These are phyloP conservation scores for Tribonema minus DNA, from an alignment of 108 stramenopile genomes.

Conservation along the genomic window DNA sequence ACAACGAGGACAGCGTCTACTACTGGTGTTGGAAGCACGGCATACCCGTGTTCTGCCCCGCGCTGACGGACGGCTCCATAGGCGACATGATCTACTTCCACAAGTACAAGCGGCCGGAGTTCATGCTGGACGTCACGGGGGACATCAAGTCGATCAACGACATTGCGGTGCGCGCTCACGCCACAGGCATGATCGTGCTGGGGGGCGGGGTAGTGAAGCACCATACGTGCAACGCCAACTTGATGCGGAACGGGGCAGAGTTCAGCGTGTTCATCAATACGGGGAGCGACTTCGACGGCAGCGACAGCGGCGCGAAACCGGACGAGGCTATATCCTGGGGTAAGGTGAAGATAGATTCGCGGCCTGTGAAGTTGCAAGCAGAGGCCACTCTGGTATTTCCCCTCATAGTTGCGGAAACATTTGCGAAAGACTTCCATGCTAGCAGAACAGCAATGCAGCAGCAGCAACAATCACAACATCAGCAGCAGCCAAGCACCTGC, in stretches of 20 bases:
- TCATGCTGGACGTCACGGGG: conserved; percentile 80
- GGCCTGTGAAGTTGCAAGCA: conserved; percentile 86
- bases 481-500: background rate
- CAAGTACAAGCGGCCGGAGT: conserved; percentile 90
- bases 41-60: conserved; percentile 98
- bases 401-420: conserved; percentile 90
- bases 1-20: conserved; percentile 84
- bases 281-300: conserved; percentile 87
- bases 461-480: background rate
- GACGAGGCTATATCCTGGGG: conserved; percentile 98
- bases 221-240: conserved; percentile 98
- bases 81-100: conserved; percentile 99
- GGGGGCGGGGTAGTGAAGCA: conserved; percentile 98
- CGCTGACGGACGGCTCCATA: conserved; percentile 94
- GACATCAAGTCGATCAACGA: conserved; percentile 96
- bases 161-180: conserved; percentile 77
- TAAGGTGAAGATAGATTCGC: conserved; percentile 84
- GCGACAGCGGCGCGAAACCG: conserved; percentile 91
- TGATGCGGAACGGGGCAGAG: conserved; percentile 99
- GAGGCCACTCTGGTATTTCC: conserved; percentile 96
- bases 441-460: background rate
- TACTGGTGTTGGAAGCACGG: conserved; percentile 89
- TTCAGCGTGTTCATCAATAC: conserved; percentile 97
- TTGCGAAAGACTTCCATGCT: conserved; percentile 82
- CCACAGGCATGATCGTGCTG: conserved; percentile 92